A percentile compares a stretch with the other conserved stretches of the same genome.
These are phyloP conservation scores for Heritiera littoralis DNA, from an alignment of 345 rosid species.

Conservation along the genomic window DNA sequence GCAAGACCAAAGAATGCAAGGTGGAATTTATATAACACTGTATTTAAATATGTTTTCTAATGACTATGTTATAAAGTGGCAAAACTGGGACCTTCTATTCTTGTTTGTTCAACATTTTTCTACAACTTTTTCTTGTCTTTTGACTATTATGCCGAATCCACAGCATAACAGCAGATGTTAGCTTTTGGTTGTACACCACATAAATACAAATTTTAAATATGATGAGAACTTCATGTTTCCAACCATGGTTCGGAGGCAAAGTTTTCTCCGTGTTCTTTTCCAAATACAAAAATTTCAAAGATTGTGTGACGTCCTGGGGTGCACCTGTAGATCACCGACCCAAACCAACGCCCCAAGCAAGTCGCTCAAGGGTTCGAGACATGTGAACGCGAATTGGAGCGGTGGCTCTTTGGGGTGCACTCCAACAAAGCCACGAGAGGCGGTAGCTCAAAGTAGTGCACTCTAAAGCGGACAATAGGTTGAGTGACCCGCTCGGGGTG, in stretches of 20 bases:
- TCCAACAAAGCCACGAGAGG: no score
- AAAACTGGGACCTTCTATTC: constrained; percentile 23
- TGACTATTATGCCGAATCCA: constrained; percentile 18
- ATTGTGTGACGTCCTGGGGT: no score
- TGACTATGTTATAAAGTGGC: constrained; percentile 14
- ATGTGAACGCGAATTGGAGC: no score
- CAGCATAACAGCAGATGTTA: neutral
- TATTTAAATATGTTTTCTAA: constrained; percentile 16
- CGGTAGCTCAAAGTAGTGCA: no score
- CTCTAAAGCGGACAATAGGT: no score
- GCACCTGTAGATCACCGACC: no score
- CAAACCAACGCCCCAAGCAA: no score
- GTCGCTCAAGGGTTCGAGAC: no score
- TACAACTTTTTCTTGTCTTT: constrained; percentile 18
- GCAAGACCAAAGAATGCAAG: constrained; percentile 1
- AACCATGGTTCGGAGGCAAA: neutral
- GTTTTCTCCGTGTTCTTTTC: neutral
- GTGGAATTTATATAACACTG: neutral
- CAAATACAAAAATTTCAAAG: neutral
- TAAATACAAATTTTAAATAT: neutral
- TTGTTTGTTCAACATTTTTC: neutral
- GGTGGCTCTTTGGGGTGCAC: no score
- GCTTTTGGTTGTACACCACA: constrained; percentile 15
- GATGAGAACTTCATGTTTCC: neutral
- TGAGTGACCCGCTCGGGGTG: no score